Base-by-base conservation (phyloP, 176 grass and related monocot species). In the Thinopyrum elongatum region DNA sequence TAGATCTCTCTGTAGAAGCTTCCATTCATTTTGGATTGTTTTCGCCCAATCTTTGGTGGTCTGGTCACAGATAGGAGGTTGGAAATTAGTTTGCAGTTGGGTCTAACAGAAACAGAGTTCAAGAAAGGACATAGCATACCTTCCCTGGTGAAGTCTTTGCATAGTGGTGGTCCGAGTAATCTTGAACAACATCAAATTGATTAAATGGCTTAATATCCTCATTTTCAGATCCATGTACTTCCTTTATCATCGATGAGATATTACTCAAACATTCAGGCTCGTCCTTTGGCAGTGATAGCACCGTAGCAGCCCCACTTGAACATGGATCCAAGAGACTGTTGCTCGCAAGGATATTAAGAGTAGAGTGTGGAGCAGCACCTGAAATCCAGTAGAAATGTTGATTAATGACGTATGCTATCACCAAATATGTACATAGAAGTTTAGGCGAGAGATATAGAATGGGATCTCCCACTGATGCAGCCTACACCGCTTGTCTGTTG, bases 131-230 rank as follows among this genome's bases (percentile, higher is more conserved):
- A 74, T 17, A 64, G 19, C 47, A 66, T 88, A 91, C 89, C 70
- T 88, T 81, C 73, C 86, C 82, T 69, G 82, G 77, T 70, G 82
- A 88, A 70, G 65, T 60, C 53, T 70, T 83, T 86, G 82, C 76
- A 68, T 85, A 94, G 75, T 94, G 71, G 63, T 94, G 92, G 91
- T 90, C 92, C 4, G 90, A 94, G 49, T 85, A 87, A 87, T 94
- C 78, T 80, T 84, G 84, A 85, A 90, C 87, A 85, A 84, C 86
- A 87, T 94, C 92, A 72, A 94, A 94, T 70, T 92, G 92, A 11
- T 80, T 77, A 77, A 92, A 94, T 49, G 16, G 29, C 47, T 59
- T 81, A 65, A 82, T 38, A 27, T 87, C 63, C 69, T 63, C 70
- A 69, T 3, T 69, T 38, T 51, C 80, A 71, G 60, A 87, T 89